Percentiles rank a stretch among this genome's conserved stretches.
Evolutionary conservation across 2,329 filamentous ascomycete genomes (phyloP).

Genomic region (Epichloe sp.): DNA sequence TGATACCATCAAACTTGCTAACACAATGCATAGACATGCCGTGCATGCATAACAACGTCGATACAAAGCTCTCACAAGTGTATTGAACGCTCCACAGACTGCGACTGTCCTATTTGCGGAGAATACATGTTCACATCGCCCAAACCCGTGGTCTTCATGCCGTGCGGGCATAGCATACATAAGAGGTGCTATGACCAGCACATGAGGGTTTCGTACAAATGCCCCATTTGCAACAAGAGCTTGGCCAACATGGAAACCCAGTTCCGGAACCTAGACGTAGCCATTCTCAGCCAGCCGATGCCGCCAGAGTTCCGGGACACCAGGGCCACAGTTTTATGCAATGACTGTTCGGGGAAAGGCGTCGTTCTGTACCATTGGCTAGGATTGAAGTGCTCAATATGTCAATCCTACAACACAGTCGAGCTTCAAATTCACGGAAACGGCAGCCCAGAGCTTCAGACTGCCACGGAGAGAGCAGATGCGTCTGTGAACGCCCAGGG

Average conservation of each 20-base stretch:
- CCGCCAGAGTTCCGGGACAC: constrained; percentile 69
- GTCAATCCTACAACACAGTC: constrained; percentile 56
- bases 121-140: constrained; percentile 94
- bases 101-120: constrained; percentile 91
- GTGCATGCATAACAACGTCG: constrained; percentile 84
- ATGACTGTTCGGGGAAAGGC: constrained; percentile 84
- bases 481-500: constrained; percentile 1
- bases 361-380: constrained; percentile 89
- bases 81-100: constrained; percentile 87
- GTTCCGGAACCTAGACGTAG: constrained; percentile 80
- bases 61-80: constrained; percentile 80
- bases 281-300: constrained; percentile 86
- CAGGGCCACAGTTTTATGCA: constrained; percentile 76
- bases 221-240: constrained; percentile 90
- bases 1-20: background rate
- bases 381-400: constrained; percentile 74
- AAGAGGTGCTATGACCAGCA: constrained; percentile 78
- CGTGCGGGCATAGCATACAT: constrained; percentile 92
- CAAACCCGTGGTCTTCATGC: constrained; percentile 81
- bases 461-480: constrained; percentile 12
- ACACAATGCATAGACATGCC: constrained; percentile 52
- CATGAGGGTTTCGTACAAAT: constrained; percentile 85
- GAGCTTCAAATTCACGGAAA: constrained; percentile 47
- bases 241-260: constrained; percentile 96
- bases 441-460: constrained; percentile 15